A percentile compares a stretch with the other conserved stretches of the same genome.
phyloP scores from a whole-genome alignment of 306 rosid species.

The Glycine latifolia region DNA sequence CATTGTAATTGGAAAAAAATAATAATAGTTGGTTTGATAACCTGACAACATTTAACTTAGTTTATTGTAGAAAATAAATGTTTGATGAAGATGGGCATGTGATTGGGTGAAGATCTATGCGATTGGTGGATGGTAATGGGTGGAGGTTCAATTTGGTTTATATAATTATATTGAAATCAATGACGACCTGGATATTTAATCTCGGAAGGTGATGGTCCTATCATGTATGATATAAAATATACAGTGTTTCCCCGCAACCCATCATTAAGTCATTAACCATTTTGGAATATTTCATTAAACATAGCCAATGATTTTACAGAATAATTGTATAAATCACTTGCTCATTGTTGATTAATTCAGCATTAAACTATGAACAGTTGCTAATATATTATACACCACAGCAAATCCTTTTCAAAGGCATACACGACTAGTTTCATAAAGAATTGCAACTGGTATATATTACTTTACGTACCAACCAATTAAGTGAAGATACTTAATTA shows the following conservation, averaged over 20 bases:
- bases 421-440: not conserved
- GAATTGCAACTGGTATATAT: conserved; percentile 37
- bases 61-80: not conserved
- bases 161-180: not conserved
- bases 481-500: conserved; percentile 32
- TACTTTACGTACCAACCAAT: conserved; percentile 17
- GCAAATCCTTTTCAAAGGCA: conserved; percentile 23
- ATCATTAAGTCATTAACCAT: conserved; percentile 2
- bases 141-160: conserved; percentile 11
- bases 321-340: not conserved
- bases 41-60: not conserved
- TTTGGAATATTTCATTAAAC: conserved; percentile 13
- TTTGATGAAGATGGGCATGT: not conserved
- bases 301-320: not conserved
- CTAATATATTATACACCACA: not conserved
- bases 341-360: conserved; percentile 27
- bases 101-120: conserved; percentile 2
- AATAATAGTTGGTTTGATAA: conserved; percentile 11
- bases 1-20: not conserved
- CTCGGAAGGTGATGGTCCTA: not conserved
- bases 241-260: conserved; percentile 24
- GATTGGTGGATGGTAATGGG: not conserved
- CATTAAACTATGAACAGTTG: conserved; percentile 34
- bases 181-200: not conserved
- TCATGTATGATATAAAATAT: conserved; percentile 7